These are phyloP conservation scores for Sporothrix globosa DNA, from an alignment of 2,329 filamentous ascomycete genomes.

Conservation along the genomic window DNA sequence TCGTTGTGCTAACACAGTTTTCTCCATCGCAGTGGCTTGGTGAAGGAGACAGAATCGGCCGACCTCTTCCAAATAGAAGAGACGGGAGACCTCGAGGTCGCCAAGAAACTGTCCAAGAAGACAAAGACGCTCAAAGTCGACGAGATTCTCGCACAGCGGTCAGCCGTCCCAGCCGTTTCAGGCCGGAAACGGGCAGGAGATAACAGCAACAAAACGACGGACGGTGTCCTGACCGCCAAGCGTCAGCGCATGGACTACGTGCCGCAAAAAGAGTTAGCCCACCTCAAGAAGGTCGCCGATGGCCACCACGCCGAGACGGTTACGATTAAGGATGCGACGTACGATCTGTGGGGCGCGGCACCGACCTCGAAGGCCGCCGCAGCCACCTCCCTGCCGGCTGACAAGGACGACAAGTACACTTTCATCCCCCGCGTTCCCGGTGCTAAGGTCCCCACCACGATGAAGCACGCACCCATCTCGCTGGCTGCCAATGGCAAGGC, in stretches of 20 bases:
- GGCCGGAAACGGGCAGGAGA: conserved; percentile 74
- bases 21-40: conserved; percentile 66
- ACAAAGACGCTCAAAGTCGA: conserved; percentile 85
- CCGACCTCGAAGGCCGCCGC: conserved; percentile 37
- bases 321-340: conserved; percentile 63
- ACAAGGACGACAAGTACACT: conserved; percentile 57
- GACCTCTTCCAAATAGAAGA: conserved; percentile 86
- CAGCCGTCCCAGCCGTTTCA: conserved; percentile 76
- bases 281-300: conserved; percentile 78
- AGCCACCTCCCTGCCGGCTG: conserved; percentile 42
- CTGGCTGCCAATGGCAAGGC: conserved; percentile 80
- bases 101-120: conserved; percentile 61
- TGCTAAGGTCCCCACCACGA: conserved; percentile 72
- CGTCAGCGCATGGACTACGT: conserved; percentile 77
- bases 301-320: conserved; percentile 63
- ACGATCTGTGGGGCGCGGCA: conserved; percentile 75
- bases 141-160: conserved; percentile 85
- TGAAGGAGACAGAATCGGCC: conserved; percentile 79
- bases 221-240: conserved; percentile 76
- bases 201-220: conserved; percentile 59
- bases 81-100: conserved; percentile 67
- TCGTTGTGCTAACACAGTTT: not conserved
- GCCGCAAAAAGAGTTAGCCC: conserved; percentile 78
- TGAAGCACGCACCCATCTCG: conserved; percentile 77
- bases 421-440: conserved; percentile 69